Base-by-base conservation (phyloP, 495 filamentous ascomycete genomes). In the Jackrogersella minutella region DNA sequence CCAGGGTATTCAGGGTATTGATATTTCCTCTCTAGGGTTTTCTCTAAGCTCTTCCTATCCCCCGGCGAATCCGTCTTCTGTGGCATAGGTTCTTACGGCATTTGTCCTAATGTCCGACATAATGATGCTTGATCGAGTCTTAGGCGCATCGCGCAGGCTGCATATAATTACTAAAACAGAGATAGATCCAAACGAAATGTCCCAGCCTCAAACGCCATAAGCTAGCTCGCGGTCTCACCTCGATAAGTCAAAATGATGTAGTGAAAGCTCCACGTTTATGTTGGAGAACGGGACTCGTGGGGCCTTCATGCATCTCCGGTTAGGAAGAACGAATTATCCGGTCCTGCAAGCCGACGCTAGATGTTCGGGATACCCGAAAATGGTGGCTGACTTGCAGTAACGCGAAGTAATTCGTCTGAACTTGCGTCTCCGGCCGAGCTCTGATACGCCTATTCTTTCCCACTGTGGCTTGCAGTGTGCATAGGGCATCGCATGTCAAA, bases 381-480 rank as follows among this genome's bases (percentile, higher is more conserved):
- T 64, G 60, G 66, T 69, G 66, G 66, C 61, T 64, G 61, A 57
- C 60, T 21, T 64, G 61, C 66, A 64, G 55, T 11, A 56, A 57
- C 60, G 19, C 61, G 61, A 60, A 64, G 55, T 11, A 46, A 41
- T 49, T 62, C 40, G 24, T 61, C 41, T 19, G 28, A 58, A 61
- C 6, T 41, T 64, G 59, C 60, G 58, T 63, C 66, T 69, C 66
- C 66, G 59, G 34, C 47, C 14, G 4, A 3, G 10, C 10, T 64
- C 39, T 58, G 40, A 21, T n/a, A 30, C 65, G 46, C 47, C 54
- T 49, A 24, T 59, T 58, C 53, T 59, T 47, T 56, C 55, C 56
- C 24, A 37, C 37, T 49, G 40, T 39, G 34, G 55, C 19, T n/a
- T 47, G 36, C 53, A n/a, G 28, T 54, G 28, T 54, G 59, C 59